These are phyloP conservation scores for Eimeria sp. DNA, from an alignment of 169 alveolate genomes.

Conservation along the genomic window DNA sequence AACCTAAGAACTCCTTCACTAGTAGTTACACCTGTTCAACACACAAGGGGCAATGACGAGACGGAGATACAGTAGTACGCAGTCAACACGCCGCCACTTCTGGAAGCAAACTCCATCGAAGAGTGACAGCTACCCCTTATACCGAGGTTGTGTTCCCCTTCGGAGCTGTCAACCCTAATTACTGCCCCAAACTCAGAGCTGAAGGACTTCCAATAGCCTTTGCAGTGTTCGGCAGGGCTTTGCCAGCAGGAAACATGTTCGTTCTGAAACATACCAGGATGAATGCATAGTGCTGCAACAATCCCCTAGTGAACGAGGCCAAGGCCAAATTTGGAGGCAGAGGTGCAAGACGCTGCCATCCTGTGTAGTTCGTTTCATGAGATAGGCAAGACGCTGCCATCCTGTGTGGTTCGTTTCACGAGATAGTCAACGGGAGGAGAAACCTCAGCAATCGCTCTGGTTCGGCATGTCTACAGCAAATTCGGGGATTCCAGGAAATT, in stretches of 20 bases:
- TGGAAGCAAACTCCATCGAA: too few relatives aligned
- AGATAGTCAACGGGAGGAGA: not conserved
- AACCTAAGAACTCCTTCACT: not conserved
- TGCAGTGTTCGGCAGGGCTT: not conserved
- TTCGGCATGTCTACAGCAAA: not conserved
- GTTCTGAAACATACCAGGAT: not conserved
- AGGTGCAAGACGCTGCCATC: not conserved
- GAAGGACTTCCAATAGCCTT: not conserved
- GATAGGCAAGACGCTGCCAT: not conserved
- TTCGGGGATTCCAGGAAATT: not conserved
- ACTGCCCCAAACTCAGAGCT: too few relatives aligned
- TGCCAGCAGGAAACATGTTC: not conserved
- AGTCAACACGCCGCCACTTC: not conserved
- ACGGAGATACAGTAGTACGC: not conserved
- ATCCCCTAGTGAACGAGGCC: not conserved
- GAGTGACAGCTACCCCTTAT: not conserved
- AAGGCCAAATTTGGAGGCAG: not conserved
- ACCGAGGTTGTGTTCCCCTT: too few relatives aligned
- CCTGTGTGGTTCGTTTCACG: not conserved
- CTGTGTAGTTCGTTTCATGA: not conserved
- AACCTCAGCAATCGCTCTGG: too few relatives aligned
- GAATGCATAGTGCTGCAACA: not conserved
- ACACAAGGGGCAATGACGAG: not conserved
- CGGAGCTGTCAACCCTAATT: too few relatives aligned
- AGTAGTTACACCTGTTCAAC: not conserved